Evolutionary conservation across 164 flowering plant species (phyloP), one percentile per base, ranked within the genome.

Genomic region (Vitis amurensis): DNA sequence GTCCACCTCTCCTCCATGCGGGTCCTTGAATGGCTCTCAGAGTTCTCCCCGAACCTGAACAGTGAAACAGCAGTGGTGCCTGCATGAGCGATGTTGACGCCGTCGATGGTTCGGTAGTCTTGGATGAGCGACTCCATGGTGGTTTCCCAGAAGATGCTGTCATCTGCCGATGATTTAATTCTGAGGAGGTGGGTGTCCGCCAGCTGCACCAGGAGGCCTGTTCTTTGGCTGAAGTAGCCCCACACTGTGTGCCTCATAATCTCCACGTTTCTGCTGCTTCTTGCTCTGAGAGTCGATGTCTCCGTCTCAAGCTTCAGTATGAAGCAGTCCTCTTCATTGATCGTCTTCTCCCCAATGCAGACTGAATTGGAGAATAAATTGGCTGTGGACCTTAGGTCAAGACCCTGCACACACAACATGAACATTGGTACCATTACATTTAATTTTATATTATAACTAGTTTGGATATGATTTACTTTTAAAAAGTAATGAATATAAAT

Each of bases 141-240:
- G 1, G 99, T 94, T 68, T 92, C 99, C 97, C 97, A 92, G 55
- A 80, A 89, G 11, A 94, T 74, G 70, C 80, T 76, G 30, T 87
- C 85, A 12, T 74, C 69, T 15, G 68, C 83, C 0, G 85, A 52
- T 61, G 84, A 23, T 65, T 84, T 86, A 77, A 94, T 90, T 71
- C 90, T 66, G 1, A 91, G 88, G 53, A 92, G 87, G 63, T 94
- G 97, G 3, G 97, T 79, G 80, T 94, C 99, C 68, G 90, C 84
- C 4, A 92, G 78, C 23, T 88, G 87, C 59, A 86, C 75, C 1
- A 94, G 74, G 2, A 94, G 88, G 29, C 97, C 99, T 1, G 93
- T 94, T 74, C 81, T 83, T 67, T 94, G 99, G 84, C 97, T 94
- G 80, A 94, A 94, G 79, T 86, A 89, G 10, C 99, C 99, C 93